Evolutionary conservation across 257 asterid genomes (phyloP), one percentile per base, ranked within the genome.

Genomic region (Petunia secreta): DNA sequence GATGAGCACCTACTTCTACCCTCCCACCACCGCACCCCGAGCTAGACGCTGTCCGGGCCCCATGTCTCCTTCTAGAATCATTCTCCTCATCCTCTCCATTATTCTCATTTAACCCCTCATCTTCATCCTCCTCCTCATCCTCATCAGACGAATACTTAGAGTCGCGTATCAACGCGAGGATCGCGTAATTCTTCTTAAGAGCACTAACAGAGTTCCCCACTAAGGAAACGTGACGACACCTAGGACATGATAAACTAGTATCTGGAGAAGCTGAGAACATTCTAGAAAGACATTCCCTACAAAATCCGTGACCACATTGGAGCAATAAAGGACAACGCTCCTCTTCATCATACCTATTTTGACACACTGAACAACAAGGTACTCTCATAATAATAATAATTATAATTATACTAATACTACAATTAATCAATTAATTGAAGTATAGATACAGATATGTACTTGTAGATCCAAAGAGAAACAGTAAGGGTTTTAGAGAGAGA

Each of bases 281-380:
- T 87, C 86, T 90, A 63, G 94, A 91, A 48, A 95, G 94, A 84
- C 99, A 95, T 79, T 91, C 96, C 75, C 93, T 93, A 89, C 99
- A 95, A 89, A 92, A 95, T 64, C 98, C 94, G 79, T 95, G 99
- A 84, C 99, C 99, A 90, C 99, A 95, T 90, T 93, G 99, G 87
- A 95, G 98, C 78, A 92, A 85, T 59, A 95, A 89, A 60, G 99
- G 99, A 83, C 98, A 95, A 81, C 98, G 87, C 81, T 91, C 97
- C 53, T 89, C 99, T 85, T 95, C 99, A 90, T 89, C 88, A 90
- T 90, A 95, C 91, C 89, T 90, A 89, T 88, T 92, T 84, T 95
- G 91, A 83, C 99, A 95, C 68, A 95, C 98, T 75, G 97, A 89
- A 81, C 99, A 95, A 71, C 92, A 88, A 62, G 97, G 97, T 67